A percentile compares a stretch with the other conserved stretches of the same genome.
Evolutionary conservation across 1,284 basidiomycete species (phyloP).

Genomic region (Cystobasidium pallidum): DNA sequence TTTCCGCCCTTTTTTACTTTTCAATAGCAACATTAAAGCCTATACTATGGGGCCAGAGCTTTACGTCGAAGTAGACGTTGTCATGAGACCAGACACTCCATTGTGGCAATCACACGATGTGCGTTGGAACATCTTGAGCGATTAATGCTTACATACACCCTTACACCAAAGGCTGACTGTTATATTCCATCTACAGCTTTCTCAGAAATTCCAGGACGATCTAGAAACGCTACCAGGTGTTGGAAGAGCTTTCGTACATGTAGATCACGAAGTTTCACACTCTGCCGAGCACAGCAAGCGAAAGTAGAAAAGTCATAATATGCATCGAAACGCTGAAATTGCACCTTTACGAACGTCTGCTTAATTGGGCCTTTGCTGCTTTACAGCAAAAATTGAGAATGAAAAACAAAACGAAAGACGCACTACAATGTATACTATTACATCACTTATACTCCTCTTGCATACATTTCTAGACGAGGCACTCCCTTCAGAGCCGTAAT

Average conservation of each 20-base stretch:
- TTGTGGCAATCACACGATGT: slow-evolving; percentile 87
- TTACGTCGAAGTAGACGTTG: slow-evolving; percentile 92
- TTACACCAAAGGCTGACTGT: slow-evolving; percentile 6
- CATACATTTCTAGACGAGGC: too few relatives aligned
- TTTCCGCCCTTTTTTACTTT: background rate
- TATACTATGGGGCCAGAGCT: slow-evolving; percentile 67
- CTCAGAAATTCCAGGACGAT: slow-evolving; percentile 89
- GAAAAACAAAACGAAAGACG: too few relatives aligned
- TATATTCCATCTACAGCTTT: slow-evolving; percentile 51
- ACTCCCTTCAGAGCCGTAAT: too few relatives aligned
- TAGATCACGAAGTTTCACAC: slow-evolving; percentile 42
- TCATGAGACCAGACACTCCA: slow-evolving; percentile 86
- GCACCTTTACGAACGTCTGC: too few relatives aligned
- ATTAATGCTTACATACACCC: too few relatives aligned
- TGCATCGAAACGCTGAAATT: too few relatives aligned
- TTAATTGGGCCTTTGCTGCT: too few relatives aligned
- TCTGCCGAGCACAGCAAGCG: slow-evolving; percentile 33
- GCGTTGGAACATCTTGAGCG: background rate
- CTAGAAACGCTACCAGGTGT: slow-evolving; percentile 89
- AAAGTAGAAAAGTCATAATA: background rate
- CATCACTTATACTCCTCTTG: too few relatives aligned
- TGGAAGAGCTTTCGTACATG: slow-evolving; percentile 62
- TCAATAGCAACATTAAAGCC: slow-evolving; percentile 44
- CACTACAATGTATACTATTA: too few relatives aligned
- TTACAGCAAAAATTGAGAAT: too few relatives aligned